phyloP scores from a whole-genome alignment of 2,329 filamentous ascomycete species.

The Talaromyces amestolkiae region DNA sequence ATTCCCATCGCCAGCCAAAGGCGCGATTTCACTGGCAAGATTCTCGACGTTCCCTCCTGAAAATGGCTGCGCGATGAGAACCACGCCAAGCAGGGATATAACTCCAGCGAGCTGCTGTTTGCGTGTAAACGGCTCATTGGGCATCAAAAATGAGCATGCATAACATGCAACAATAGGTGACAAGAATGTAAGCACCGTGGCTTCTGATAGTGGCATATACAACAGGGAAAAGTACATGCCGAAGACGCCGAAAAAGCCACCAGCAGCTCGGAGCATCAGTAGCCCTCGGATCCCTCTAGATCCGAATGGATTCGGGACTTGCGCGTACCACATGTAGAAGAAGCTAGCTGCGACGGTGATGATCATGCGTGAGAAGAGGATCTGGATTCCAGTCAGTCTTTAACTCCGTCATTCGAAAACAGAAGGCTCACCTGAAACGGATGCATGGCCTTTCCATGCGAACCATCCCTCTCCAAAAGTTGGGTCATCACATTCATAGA shows the following conservation, averaged over 20 bases:
- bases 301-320: constrained; percentile 68
- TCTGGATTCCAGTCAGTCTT: constrained; percentile 37
- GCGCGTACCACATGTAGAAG: constrained; percentile 70
- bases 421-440: constrained; percentile 62
- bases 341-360: constrained; percentile 67
- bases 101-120: constrained; percentile 73
- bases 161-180: constrained; percentile 76
- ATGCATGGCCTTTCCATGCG: constrained; percentile 69
- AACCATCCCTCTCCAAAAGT: constrained; percentile 65
- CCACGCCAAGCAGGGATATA: constrained; percentile 72
- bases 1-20: constrained; percentile 4
- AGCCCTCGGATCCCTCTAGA: constrained; percentile 64
- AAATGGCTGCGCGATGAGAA: constrained; percentile 75
- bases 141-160: constrained; percentile 69
- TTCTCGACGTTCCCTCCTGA: constrained; percentile 19
- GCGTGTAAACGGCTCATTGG: constrained; percentile 72
- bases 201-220: constrained; percentile 81
- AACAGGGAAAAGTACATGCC: constrained; percentile 72
- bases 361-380: constrained; percentile 76
- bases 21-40: constrained; percentile 3
- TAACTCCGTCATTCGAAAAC: neutral
- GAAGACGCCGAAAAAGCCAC: constrained; percentile 75
- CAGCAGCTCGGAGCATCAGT: constrained; percentile 65
- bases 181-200: constrained; percentile 85
- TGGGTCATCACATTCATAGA: constrained; percentile 82